A percentile compares a stretch with the other conserved stretches of the same genome.
Conservation (phyloP, 1,284 basidiomycete species). For the Hypsizygus ulmarius region DNA sequence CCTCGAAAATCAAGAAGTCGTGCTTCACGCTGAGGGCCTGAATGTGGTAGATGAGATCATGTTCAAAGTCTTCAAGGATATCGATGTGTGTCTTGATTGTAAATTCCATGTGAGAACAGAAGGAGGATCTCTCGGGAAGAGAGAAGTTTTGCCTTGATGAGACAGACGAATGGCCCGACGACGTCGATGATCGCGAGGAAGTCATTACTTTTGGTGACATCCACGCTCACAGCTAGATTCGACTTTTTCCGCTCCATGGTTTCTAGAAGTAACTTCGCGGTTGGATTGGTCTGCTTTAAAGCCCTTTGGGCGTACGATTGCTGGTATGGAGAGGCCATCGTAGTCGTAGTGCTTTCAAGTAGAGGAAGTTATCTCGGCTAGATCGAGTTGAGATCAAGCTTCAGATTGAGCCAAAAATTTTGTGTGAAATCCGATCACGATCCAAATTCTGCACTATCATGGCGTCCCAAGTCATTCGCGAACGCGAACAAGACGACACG, state of each 20-base stretch:
- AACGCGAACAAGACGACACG: slow-evolving; percentile 52
- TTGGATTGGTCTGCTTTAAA: slow-evolving; percentile 62
- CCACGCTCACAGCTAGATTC: slow-evolving; percentile 94
- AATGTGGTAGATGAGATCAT: slow-evolving; percentile 69
- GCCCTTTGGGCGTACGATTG: slow-evolving; percentile 69
- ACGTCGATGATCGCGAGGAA: slow-evolving; percentile 86
- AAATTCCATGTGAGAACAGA: slow-evolving; percentile 21
- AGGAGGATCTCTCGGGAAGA: slow-evolving; percentile 13
- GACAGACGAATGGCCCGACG: slow-evolving; percentile 87
- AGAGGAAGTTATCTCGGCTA: slow-evolving; percentile 13
- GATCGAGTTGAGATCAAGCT: slow-evolving; percentile 11
- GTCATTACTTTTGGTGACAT: slow-evolving; percentile 82
- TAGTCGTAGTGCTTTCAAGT: not conserved
- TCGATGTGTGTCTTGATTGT: slow-evolving; percentile 89
- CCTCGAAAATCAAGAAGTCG: slow-evolving; percentile 97
- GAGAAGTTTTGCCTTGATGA: slow-evolving; percentile 77
- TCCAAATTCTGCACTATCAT: slow-evolving; percentile 16
- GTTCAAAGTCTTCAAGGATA: slow-evolving; percentile 90
- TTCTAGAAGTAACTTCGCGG: slow-evolving; percentile 76
- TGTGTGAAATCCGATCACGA: slow-evolving; percentile 12
- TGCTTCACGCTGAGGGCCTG: slow-evolving; percentile 74
- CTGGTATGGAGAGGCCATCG: slow-evolving; percentile 43
- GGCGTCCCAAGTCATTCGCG: slow-evolving; percentile 39
- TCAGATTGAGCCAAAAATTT: slow-evolving; percentile 5
- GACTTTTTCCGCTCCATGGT: slow-evolving; percentile 87